Evolutionary conservation across 371 early-diverging fungal species (phyloP).

Genomic region (Zopfochytrium polystomum): DNA sequence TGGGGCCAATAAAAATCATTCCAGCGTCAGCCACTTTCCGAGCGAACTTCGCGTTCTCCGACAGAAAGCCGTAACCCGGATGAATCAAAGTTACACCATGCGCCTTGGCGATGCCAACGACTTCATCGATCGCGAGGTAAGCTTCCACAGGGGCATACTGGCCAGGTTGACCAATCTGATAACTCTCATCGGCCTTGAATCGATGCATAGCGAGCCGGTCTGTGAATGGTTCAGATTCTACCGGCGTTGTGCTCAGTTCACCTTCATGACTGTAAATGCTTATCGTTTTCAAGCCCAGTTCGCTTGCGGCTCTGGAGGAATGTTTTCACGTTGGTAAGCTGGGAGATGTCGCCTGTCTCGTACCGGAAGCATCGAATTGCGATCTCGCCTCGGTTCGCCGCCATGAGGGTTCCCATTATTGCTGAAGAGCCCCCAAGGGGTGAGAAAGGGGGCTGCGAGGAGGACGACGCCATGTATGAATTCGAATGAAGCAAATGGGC

Average conservation of each 20-base stretch:
- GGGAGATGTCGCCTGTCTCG: no score
- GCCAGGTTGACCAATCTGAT: slow-evolving; percentile 82
- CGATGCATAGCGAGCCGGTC: slow-evolving; percentile 91
- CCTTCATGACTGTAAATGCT: slow-evolving; percentile 81
- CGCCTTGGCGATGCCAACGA: slow-evolving; percentile 78
- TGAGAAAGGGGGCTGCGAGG: no score
- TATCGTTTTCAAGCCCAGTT: slow-evolving; percentile 84
- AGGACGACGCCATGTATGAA: no score
- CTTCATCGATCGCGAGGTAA: slow-evolving; percentile 89
- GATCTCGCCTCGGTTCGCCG: slow-evolving; percentile 66
- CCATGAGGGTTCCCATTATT: slow-evolving; percentile 21
- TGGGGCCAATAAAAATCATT: slow-evolving; percentile 90
- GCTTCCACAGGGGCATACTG: slow-evolving; percentile 84
- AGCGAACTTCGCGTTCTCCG: slow-evolving; percentile 92
- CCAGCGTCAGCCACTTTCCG: slow-evolving; percentile 66
- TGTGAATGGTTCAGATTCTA: slow-evolving; percentile 1
- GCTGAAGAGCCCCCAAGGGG: no score
- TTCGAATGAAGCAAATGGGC: no score
- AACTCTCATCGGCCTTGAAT: slow-evolving; percentile 91
- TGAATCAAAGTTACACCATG: slow-evolving; percentile 60
- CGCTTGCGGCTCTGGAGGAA: slow-evolving; percentile 87
- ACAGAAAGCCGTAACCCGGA: slow-evolving; percentile 90
- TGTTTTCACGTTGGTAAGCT: no score
- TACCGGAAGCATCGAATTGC: slow-evolving; percentile 89
- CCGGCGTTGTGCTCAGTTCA: background rate